Evolutionary conservation across 345 rosid genomes (phyloP).

Genomic region (Brassica nigra): DNA sequence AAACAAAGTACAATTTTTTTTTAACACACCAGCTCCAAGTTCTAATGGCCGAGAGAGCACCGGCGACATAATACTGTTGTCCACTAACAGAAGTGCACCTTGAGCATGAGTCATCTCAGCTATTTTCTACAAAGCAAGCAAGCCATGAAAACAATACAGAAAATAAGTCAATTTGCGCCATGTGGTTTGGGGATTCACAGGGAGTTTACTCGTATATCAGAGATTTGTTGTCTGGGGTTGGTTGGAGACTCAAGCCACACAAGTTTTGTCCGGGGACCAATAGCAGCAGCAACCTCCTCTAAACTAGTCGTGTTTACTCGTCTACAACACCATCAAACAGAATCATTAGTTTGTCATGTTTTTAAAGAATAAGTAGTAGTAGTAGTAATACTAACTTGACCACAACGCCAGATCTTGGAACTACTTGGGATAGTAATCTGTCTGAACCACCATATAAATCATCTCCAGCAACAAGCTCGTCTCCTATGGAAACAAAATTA

Average conservation of each 20-base stretch:
- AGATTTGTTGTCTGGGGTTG: conserved; percentile 81
- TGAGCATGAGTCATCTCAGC: conserved; percentile 77
- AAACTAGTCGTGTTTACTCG: conserved; percentile 76
- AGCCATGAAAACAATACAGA: too few relatives aligned
- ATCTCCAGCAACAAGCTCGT: conserved; percentile 92
- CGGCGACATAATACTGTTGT: conserved; percentile 95
- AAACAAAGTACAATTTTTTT: not conserved
- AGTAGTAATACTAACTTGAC: conserved; percentile 65
- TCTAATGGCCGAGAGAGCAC: conserved; percentile 83
- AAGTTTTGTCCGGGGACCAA: conserved; percentile 79
- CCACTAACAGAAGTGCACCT: conserved; percentile 85
- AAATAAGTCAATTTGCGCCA: too few relatives aligned
- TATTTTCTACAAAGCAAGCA: conserved; percentile 58
- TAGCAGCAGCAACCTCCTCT: conserved; percentile 74
- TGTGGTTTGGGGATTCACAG: not conserved
- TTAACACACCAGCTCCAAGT: conserved; percentile 82
- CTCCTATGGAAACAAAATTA: conserved; percentile 47
- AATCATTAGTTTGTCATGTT: not conserved
- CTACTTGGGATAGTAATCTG: conserved; percentile 78
- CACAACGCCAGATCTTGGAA: conserved; percentile 72
- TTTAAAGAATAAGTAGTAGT: not conserved
- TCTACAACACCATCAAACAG: conserved; percentile 47
- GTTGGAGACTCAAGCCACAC: conserved; percentile 96
- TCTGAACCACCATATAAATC: conserved; percentile 96
- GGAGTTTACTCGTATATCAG: conserved; percentile 65